Base-by-base conservation (phyloP, 345 rosid genomes). In the Citropsis articulata region DNA sequence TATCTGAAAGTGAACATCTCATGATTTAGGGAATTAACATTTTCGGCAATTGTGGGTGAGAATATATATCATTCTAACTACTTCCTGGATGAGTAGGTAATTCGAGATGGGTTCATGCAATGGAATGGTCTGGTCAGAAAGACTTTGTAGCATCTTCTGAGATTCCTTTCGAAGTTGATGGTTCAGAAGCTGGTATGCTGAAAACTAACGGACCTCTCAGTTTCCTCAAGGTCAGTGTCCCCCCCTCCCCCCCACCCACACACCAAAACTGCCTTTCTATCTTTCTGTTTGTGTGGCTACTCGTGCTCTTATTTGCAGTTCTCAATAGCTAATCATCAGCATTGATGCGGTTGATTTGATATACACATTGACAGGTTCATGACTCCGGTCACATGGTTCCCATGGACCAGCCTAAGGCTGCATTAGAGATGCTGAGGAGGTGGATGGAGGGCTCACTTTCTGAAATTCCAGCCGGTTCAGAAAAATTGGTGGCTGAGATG, bases 311-410 rank as follows among this genome's bases (percentile, higher is more conserved):
- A 28, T 40, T 61, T 19, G 42, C 56, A 25, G 60, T 30, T 13
- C 9, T 3, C 6, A 5, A 9, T 19, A 35, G 36, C 36, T 40
- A 38, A 16, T 14, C 21, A 28, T 21, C 33, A 9, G 55, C 71
- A 42, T 79, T 85, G 38, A 86, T 25, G 18, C 36, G 8, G 28
- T 70, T 68, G 78, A 66, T 12, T 60, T 60, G 69, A 62, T 77
- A 38, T 40, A 75, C 81, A 16, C 40, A 42, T 19, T 27, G 78
- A 78, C 87, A 96, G 97, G 97, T 94, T 63, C 94, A 83, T 3
- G 89, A 96, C 77, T 97, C 99, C 2, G 97, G 99, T 82, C 99
- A 96, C 85, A 94, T 96, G 99, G 97, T 94, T 80, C 99, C 99
- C 0, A 96, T 94, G 99, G 98, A 96, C 84, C 97, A 96, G 81